A percentile compares a stretch with the other conserved stretches of the same genome.
Conservation (phyloP, 2,329 filamentous ascomycete species). For the Blastomyces parvus region DNA sequence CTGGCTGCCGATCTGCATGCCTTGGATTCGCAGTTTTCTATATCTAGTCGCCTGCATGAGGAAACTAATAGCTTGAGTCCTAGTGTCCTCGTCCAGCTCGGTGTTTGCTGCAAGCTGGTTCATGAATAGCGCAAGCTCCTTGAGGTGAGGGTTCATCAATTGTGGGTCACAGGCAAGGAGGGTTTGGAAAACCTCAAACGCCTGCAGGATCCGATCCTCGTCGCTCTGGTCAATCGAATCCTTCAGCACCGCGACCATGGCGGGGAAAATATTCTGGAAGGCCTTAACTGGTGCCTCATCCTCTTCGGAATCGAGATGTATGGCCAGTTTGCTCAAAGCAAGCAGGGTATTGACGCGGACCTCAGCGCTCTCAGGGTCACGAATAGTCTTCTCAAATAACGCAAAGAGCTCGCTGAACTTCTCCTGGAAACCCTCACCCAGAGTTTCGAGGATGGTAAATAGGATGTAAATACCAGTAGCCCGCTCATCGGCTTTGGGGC, state of each 20-base stretch:
- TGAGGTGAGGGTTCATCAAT: conserved; percentile 74
- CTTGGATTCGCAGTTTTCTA: conserved; percentile 91
- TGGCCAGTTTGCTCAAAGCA: conserved; percentile 75
- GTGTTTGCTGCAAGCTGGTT: conserved; percentile 72
- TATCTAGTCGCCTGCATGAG: conserved; percentile 86
- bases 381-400: conserved; percentile 78
- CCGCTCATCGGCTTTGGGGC: conserved; percentile 64
- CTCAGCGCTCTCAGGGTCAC: conserved; percentile 80
- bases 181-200: conserved; percentile 95
- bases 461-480: conserved; percentile 91
- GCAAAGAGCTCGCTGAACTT: conserved; percentile 70
- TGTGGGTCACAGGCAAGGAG: conserved; percentile 82
- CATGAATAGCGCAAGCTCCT: conserved; percentile 88
- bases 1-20: conserved; percentile 73
- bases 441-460: conserved; percentile 80
- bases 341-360: conserved; percentile 92
- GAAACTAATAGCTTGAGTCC: conserved; percentile 85
- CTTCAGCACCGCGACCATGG: conserved; percentile 85
- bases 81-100: conserved; percentile 69
- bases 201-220: conserved; percentile 78
- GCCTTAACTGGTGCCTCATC: conserved; percentile 61
- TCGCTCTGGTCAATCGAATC: conserved; percentile 67
- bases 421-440: conserved; percentile 74
- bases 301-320: conserved; percentile 81
- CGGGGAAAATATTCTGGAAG: conserved; percentile 71